Evolutionary conservation across 192 early-diverging fungal genomes (phyloP), one percentile per base, ranked within the genome.

Genomic region (Entophlyctis luteolus): DNA sequence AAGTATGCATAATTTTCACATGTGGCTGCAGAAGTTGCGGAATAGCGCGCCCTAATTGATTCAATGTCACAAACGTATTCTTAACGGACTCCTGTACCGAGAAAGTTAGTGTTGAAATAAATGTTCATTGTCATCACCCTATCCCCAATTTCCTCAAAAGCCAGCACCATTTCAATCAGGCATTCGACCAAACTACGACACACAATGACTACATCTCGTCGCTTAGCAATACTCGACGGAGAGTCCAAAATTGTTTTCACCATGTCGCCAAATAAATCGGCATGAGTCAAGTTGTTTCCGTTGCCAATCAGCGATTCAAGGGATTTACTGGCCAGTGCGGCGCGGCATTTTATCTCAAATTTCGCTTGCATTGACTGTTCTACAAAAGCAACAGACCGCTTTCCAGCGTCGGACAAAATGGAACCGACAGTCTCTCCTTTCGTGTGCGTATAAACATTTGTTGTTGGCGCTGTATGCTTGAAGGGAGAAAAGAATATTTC

Each of bases 401-500:
- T 38, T 8, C 58, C 16, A 12, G 46, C n/a, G 3, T 3, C 6
- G 5, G 18, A 36, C 4, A 60, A 5, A 60, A 60, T n/a, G 10
- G 20, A 4, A 6, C 46, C 58, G 4, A 38, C 20, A 20, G 58
- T 18, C 6, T 60, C 58, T 12, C 42, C 42, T 10, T 27, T 27
- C 12, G 16, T 22, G 14, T 23, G 16, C 6, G 59, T 35, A 32
- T 33, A 58, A 45, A 37, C 62, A 31, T 72, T 58, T 56, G 29
- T 2, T 10, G 55, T 53, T n/a, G 46, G n/a, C 20, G 37, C 37
- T 20, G 32, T 46, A 48, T 52, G 59, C 47, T 66, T 74, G 20
- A 85, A 87, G 5, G 86, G 77, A 3, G 54, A 55, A 45, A 94
- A 90, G 80, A 87, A 82, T 16, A 91, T 76, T 52, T 94, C 91